Base-by-base conservation (phyloP, 2,329 filamentous ascomycete genomes). In the Hypoxylon sp. region DNA sequence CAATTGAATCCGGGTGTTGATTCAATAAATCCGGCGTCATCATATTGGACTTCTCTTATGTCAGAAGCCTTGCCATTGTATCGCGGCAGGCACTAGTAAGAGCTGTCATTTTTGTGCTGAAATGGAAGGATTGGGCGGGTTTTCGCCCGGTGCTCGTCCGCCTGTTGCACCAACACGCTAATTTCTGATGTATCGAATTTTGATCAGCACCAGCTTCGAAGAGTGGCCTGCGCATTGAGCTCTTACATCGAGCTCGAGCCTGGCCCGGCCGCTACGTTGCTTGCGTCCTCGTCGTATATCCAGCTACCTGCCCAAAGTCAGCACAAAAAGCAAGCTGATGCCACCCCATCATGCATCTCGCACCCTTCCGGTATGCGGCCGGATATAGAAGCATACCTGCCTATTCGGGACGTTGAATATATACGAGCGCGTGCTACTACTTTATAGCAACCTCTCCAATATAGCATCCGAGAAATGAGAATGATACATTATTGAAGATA, bases 331-430 rank as follows among this genome's bases (percentile, higher is more conserved):
- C 24, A 35, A 33, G 31, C 31, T 33, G 3, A 11, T 29, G 6
- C 40, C 29, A 33, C 48, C n/a, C 31, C 27, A n/a, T 15, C 17
- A 26, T 26, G 24, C 33, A 29, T 33, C 24, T 46, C 24, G 15
- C 21, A 27, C 20, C 33, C 45, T 9, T 47, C 9, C 17, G n/a
- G n/a, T n/a, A n/a, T 31, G 13, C 26, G 3, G 17, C 37, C 26
- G 42, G 23, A 43, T 48, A 48, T 48, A 51, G 48, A 40, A 47
- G 27, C 38, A 57, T 43, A 48, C 48, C 43, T 53, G 37, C 43
- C 43, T 6, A 31, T 56, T 17, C 18, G 53, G 38, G 24, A 6
- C 10, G 17, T 17, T 4, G 4, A 24, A 15, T 48, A 27, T 48
- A 27, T 6, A 13, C 20, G 29, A 18, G 11, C 42, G 27, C 33